Evolutionary conservation across 306 rosid genomes (phyloP).

Genomic region (Prunus kanzakura): DNA sequence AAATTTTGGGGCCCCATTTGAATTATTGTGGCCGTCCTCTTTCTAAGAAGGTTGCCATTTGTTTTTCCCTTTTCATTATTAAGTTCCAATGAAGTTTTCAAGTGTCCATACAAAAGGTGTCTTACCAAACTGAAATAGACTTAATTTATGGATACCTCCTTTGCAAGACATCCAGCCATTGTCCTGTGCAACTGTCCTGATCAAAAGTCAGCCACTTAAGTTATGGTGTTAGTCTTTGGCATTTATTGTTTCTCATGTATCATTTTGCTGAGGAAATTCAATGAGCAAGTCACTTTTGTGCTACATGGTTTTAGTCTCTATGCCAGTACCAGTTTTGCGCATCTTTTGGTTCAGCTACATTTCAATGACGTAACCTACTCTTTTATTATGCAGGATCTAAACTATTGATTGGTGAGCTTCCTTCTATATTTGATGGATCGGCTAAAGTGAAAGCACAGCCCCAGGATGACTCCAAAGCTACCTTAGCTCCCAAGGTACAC

Average conservation of each 20-base stretch:
- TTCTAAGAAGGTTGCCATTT: neutral
- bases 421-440: slow-evolving; percentile 83
- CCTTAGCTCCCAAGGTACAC: slow-evolving; percentile 83
- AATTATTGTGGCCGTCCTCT: neutral
- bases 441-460: slow-evolving; percentile 62
- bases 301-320: neutral
- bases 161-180: neutral
- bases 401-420: slow-evolving; percentile 70
- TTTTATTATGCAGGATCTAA: slow-evolving; percentile 52
- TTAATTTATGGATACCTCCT: neutral
- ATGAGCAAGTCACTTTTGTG: slow-evolving; percentile 8
- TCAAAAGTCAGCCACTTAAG: too few species aligned
- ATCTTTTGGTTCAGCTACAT: slow-evolving; percentile 9
- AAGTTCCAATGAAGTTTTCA: neutral
- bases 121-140: neutral
- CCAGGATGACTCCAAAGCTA: slow-evolving; percentile 74
- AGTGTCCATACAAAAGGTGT: neutral
- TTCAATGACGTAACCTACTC: slow-evolving; percentile 2
- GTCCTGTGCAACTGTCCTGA: too few species aligned
- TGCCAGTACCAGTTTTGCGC: neutral
- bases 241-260: neutral
- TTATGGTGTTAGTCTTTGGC: neutral
- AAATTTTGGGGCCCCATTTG: neutral
- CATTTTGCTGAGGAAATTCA: neutral
- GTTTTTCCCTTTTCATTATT: neutral